Evolutionary conservation across 2,329 filamentous ascomycete genomes (phyloP), one percentile per base, ranked within the genome.

Genomic region (Malbranchea zuffiana): DNA sequence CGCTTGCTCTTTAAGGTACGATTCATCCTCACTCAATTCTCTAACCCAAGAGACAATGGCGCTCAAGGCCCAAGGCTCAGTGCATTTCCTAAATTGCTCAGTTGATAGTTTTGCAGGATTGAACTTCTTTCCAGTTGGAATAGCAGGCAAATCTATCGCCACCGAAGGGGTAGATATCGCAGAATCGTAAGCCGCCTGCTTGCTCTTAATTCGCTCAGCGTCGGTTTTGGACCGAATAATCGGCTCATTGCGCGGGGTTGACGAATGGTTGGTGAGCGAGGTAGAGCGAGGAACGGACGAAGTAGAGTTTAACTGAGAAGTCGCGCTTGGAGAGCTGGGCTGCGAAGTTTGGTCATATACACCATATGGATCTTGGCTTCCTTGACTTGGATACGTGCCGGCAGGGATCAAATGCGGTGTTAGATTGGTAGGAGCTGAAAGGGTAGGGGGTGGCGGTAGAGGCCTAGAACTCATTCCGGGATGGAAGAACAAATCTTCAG

Each of bases 161-260:
- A 83, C 69, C 2, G 64, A 60, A 41, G 65, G 65, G 12, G 35
- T 36, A 26, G 37, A 53, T 32, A 48, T 32, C 26, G 42, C 33
- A 5, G 44, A 43, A 6, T 44, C 38, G 16, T 47, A 40, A 27
- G 47, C 52, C 15, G 66, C 52, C n/a, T 71, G 68, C 44, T 53
- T 68, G 46, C 65, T 64, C 50, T 62, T 69, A 43, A 57, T 65
- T 46, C 72, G 69, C 56, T 93, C 82, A 25, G 87, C 87, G 62
- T 98, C 90, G 6, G 90, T 98, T 60, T 92, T 87, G 23, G 90
- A 95, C 40, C 90, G 75, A 25, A 83, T 80, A n/a, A 90, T 86
- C 19, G 86, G 73, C 45, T 82, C 73, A 19, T 88, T 72, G 41
- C 78, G 28, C 8, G 30, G 74, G 21, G 87, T 86, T 5, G 82